Percentiles rank a stretch among this genome's conserved stretches.
phyloP scores from a whole-genome alignment of 257 asterid species.

The Salvia splendens region DNA sequence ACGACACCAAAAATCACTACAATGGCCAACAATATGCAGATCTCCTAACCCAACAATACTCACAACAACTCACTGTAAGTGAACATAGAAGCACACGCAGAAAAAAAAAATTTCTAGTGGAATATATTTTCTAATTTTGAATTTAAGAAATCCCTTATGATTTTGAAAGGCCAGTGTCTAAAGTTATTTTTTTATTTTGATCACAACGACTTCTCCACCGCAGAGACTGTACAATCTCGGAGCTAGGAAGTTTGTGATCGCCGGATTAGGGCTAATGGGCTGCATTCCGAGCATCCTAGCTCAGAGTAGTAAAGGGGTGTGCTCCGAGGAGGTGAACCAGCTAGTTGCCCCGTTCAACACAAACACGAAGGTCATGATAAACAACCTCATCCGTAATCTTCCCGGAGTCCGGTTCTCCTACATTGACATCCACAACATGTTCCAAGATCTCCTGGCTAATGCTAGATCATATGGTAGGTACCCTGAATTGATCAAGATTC shows the following conservation, averaged over 20 bases:
- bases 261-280: conserved; percentile 87
- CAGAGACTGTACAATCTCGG: conserved; percentile 89
- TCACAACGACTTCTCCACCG: not conserved
- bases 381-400: conserved; percentile 54
- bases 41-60: conserved; percentile 58
- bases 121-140: no score
- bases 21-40: conserved; percentile 77
- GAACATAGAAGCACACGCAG: no score
- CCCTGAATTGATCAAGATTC: no score
- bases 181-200: no score
- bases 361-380: conserved; percentile 70
- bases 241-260: conserved; percentile 79
- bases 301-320: conserved; percentile 48
- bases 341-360: conserved; percentile 61
- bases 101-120: no score
- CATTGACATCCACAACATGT: conserved; percentile 65
- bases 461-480: conserved; percentile 55
- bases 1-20: conserved; percentile 60
- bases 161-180: no score
- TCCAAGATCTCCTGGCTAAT: conserved; percentile 71
- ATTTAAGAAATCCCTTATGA: no score
- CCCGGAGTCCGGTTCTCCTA: conserved; percentile 61
- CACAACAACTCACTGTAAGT: conserved; percentile 65
- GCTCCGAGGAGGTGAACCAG: conserved; percentile 69
- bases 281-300: conserved; percentile 87